phyloP scores from a whole-genome alignment of 1,284 basidiomycete species.

The Irpex sp. region DNA sequence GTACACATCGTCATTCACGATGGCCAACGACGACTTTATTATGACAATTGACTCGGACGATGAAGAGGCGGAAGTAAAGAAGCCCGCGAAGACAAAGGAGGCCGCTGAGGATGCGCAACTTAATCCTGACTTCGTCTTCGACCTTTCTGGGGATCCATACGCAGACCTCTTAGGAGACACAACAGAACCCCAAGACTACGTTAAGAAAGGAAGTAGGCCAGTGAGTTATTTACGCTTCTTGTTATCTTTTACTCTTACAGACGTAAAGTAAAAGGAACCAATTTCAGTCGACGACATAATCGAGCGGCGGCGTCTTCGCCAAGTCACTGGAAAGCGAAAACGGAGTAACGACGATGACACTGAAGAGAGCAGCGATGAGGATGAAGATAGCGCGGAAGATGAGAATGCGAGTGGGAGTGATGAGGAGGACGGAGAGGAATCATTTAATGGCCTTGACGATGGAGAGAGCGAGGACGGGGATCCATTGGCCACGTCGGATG shows the following conservation, averaged over 20 bases:
- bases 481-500: slow-evolving; percentile 45
- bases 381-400: slow-evolving; percentile 16
- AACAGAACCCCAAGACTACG: slow-evolving; percentile 44
- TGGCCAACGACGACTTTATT: slow-evolving; percentile 55
- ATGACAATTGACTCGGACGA: slow-evolving; percentile 81
- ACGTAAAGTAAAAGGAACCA: slow-evolving; percentile 46
- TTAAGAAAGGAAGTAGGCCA: slow-evolving; percentile 61
- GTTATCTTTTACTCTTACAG: slow-evolving; percentile 10
- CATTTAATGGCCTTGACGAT: slow-evolving; percentile 14
- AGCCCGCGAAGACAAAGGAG: slow-evolving; percentile 20
- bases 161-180: slow-evolving; percentile 43
- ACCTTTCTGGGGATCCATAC: slow-evolving; percentile 71
- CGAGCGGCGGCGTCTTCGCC: slow-evolving; percentile 54
- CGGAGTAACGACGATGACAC: slow-evolving; percentile 32
- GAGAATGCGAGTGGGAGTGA: slow-evolving; percentile 30
- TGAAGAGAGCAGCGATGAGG: slow-evolving; percentile 11
- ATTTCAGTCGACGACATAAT: slow-evolving; percentile 94
- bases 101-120: slow-evolving; percentile 58
- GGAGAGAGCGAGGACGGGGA: slow-evolving; percentile 37
- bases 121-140: slow-evolving; percentile 82
- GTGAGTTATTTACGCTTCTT: slow-evolving; percentile 39
- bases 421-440: slow-evolving; percentile 34
- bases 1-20: slow-evolving; percentile 4
- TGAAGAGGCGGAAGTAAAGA: slow-evolving; percentile 39
- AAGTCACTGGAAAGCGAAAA: slow-evolving; percentile 54